Base-by-base conservation (phyloP, 2,329 filamentous ascomycete genomes). In the Fusarium secorum region DNA sequence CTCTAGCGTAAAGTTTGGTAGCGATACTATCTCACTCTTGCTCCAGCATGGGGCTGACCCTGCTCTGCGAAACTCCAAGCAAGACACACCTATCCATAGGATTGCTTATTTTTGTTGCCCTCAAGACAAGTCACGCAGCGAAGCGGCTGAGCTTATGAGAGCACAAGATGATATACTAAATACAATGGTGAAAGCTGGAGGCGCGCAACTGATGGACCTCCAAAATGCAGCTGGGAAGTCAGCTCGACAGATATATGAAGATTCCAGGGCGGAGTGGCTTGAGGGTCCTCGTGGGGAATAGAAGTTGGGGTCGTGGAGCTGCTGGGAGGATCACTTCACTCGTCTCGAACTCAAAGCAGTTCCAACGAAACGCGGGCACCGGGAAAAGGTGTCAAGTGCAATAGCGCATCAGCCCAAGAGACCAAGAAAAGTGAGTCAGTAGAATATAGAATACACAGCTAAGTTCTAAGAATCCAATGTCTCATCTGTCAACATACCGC, bases 221-320 rank as follows among this genome's bases (percentile, higher is more conserved):
- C 7, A n/a, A n/a, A 38, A 38, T 14, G 20, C 7, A 38, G 36
- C 20, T 38, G 36, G 36, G 20, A 20, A n/a, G 7, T 38, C 36
- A 2, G 1, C 36, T 0, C 36, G 20, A 11, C 35, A 36, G 18
- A 36, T 36, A 20, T 36, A 35, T 35, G 1, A 35, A 6, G 17
- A 35, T 18, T 35, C 36, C 11, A 7, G 18, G 36, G 36, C 18
- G 7, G 11, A 38, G 20, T 38, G 36, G 36, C 7, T 38, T 2
- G 36, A 38, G 7, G 17, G 33, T 36, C 9, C 33, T 5, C 33
- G 17, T 17, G 33, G 9, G 5, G 2, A 35, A 6, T 17, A 35
- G 9, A 35, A 4, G 33, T 4, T 2, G 3, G 15, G 32, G 9
- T 35, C 17, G 17, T 35, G 9, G 8, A 2, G 1, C 33, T 2